phyloP scores from a whole-genome alignment of 768 basidiomycete species.

The Mycena chlorophos region DNA sequence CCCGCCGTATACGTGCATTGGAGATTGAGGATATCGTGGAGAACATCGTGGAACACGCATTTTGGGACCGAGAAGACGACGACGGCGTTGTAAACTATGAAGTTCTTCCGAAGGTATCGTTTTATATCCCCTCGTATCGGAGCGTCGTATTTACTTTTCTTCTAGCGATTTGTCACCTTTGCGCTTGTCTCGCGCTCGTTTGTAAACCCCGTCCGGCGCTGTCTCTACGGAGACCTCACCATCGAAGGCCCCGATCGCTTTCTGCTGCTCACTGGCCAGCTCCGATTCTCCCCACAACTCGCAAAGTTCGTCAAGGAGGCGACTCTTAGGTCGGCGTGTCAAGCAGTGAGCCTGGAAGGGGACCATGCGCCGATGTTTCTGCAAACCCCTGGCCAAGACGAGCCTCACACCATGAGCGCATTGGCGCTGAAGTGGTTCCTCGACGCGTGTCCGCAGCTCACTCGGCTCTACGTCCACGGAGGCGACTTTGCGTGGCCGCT shows the following conservation, averaged over 20 bases:
- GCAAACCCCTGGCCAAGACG: neutral
- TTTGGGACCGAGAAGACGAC: conserved; percentile 5
- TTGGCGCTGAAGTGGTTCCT: conserved; percentile 17
- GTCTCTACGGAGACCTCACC: conserved; percentile 10
- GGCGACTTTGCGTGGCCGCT: conserved; percentile 16
- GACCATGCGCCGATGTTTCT: neutral
- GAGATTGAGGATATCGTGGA: conserved; percentile 19
- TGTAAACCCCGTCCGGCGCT: conserved; percentile 18
- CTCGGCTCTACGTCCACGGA: neutral
- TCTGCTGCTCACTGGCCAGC: conserved; percentile 17
- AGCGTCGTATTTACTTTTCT: neutral
- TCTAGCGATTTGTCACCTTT: conserved; percentile 14
- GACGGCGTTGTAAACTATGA: conserved; percentile 17
- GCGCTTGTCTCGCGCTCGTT: conserved; percentile 18
- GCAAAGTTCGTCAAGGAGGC: conserved; percentile 19
- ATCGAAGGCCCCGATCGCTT: conserved; percentile 20
- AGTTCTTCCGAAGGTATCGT: conserved; percentile 17
- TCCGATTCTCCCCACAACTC: conserved; percentile 22
- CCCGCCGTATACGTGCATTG: conserved; percentile 1
- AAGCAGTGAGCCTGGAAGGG: conserved; percentile 9
- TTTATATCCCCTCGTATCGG: neutral
- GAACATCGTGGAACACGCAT: conserved; percentile 14
- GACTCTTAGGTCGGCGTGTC: conserved; percentile 9
- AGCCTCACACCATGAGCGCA: conserved; percentile 10
- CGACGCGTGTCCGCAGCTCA: conserved; percentile 17